phyloP scores from a whole-genome alignment of 306 rosid species.

The Dryas alaskensis region DNA sequence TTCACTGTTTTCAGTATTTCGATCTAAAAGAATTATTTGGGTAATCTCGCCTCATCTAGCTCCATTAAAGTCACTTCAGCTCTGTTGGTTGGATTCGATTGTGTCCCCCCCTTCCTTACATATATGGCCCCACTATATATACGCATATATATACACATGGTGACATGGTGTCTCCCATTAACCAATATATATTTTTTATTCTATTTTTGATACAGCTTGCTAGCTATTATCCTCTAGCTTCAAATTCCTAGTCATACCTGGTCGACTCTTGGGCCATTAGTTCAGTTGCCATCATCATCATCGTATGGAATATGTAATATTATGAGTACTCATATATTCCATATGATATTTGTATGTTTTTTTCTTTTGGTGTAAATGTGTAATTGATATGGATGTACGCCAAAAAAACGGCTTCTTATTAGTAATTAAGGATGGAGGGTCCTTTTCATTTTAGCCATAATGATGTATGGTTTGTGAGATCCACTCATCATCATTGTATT shows the following conservation, averaged over 20 bases:
- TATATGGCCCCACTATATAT: conserved; percentile 36
- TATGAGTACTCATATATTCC: no score
- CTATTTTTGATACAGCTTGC: background rate
- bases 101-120: conserved; percentile 30
- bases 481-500: no score
- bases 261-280: no score
- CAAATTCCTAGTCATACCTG: background rate
- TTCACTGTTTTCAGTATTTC: conserved; percentile 10
- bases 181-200: background rate
- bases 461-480: no score
- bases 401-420: no score
- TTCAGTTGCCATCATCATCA: background rate
- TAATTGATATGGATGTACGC: no score
- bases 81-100: background rate
- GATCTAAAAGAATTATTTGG: conserved; percentile 42
- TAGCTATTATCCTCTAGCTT: background rate
- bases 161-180: background rate
- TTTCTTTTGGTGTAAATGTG: no score
- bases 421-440: no score
- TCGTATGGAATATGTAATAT: background rate
- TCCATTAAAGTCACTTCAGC: background rate
- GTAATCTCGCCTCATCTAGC: conserved; percentile 13
- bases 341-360: no score
- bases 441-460: no score
- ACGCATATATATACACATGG: no score